phyloP scores from a whole-genome alignment of 2,329 filamentous ascomycete species.

The Ophiostoma tasmaniense region DNA sequence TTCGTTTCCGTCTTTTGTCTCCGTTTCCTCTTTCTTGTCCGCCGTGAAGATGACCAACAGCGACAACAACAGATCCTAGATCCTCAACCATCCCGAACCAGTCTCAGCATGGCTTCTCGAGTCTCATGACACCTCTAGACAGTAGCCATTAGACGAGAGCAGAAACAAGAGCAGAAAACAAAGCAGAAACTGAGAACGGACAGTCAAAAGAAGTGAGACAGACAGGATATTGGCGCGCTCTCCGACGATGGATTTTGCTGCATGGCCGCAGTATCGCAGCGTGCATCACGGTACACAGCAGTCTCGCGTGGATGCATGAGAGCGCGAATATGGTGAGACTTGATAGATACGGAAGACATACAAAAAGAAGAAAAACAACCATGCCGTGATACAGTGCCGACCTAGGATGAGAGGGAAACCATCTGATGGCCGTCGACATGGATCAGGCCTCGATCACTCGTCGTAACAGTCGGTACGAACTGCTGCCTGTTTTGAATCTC shows the following conservation, averaged over 20 bases:
- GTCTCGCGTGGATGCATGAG: conserved; percentile 7
- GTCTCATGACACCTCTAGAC: not conserved
- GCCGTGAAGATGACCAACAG: no score
- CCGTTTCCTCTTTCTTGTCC: not conserved
- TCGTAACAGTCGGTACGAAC: not conserved
- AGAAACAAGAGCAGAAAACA: no score
- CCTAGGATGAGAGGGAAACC: not conserved
- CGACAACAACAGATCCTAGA: not conserved
- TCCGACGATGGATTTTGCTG: not conserved
- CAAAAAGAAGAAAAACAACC: not conserved
- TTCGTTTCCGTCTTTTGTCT: not conserved
- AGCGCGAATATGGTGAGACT: not conserved
- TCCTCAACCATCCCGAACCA: not conserved
- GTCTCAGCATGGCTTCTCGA: not conserved
- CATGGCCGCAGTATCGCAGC: conserved; percentile 12
- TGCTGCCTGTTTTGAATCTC: not conserved
- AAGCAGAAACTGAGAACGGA: not conserved
- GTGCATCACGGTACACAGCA: conserved; percentile 8
- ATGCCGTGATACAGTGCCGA: not conserved
- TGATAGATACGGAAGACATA: not conserved
- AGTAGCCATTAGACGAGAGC: not conserved
- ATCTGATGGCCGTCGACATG: not conserved
- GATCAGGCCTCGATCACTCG: not conserved
- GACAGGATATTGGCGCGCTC: not conserved
- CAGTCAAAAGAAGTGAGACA: not conserved